These are phyloP conservation scores for Centrapalus pauciflorus DNA, from an alignment of 129 eudicot genomes.

Conservation along the genomic window DNA sequence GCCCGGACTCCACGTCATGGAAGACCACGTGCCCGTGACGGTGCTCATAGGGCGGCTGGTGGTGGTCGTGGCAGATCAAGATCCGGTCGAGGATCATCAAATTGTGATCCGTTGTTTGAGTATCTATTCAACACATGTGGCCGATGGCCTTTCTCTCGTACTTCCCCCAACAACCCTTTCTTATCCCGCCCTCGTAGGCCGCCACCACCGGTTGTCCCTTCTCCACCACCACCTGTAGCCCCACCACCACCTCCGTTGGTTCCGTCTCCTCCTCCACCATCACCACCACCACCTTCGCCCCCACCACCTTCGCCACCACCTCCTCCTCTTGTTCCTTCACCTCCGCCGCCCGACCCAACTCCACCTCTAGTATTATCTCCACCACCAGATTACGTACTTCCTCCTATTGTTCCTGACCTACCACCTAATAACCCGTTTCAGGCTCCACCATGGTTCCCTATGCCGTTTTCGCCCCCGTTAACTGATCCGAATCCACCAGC, in stretches of 20 bases:
- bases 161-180: conserved; percentile 47
- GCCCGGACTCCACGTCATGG: conserved; percentile 12
- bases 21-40: conserved; percentile 1
- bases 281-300: background rate
- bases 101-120: conserved; percentile 51
- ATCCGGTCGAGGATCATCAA: conserved; percentile 14
- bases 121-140: conserved; percentile 57
- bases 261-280: conserved; percentile 31
- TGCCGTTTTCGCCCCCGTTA: conserved; percentile 29
- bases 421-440: conserved; percentile 28
- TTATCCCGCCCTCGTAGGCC: conserved; percentile 19
- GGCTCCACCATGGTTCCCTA: conserved; percentile 34
- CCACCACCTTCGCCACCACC: conserved; percentile 33
- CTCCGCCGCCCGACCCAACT: conserved; percentile 31
- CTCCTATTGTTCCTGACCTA: conserved; percentile 35
- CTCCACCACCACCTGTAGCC: conserved; percentile 25
- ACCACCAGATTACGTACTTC: conserved; percentile 33
- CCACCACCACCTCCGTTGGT: conserved; percentile 21
- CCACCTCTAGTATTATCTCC: conserved; percentile 18
- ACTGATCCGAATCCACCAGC: background rate
- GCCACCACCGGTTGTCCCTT: conserved; percentile 19
- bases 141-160: conserved; percentile 58
- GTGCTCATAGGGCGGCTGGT: conserved; percentile 5
- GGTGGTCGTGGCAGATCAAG: conserved; percentile 16
- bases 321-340: conserved; percentile 30